Base-by-base conservation (phyloP, 2,329 filamentous ascomycete species). In the Monilinia vaccinii-corymbosi region DNA sequence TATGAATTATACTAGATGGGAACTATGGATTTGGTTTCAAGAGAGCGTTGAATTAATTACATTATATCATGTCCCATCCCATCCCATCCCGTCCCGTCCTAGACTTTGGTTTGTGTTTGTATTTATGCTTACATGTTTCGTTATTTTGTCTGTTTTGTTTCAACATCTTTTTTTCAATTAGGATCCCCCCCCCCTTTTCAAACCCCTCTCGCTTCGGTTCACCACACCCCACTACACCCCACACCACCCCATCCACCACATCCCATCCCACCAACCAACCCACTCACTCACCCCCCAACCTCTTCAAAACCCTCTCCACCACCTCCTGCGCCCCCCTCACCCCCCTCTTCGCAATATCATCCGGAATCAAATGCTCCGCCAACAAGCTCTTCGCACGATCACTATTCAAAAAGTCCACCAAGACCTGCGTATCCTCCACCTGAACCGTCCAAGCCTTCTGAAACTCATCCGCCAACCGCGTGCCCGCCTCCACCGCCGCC, bases 381-480 rank as follows among this genome's bases (percentile, higher is more conserved):
- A 53, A 14, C n/a, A 44, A 32, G 11, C 11, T 32, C 51, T 53
- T 53, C 13, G 38, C 51, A 1, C 51, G 51, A 32, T 53, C 51
- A 1, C 51, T 53, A 28, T 58, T 62, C 53, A 64, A 57, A 16
- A 61, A 57, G 7, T 58, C 21, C 3, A 57, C 38, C 11, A 63
- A 6, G 8, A 59, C 53, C 51, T 64, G 38, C 21, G 62, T 63
- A 52, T 64, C 46, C 44, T 44, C n/a, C 25, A 65, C 51, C 25
- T 65, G 64, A 6, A 47, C 44, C 21, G 25, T 48, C 62, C 63
- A 65, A 1, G 32, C 34, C 11, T 18, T 45, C 42, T 56, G 42
- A 8, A 64, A 49, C 46, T 47, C 56, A n/a, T 64, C 44, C 10
- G 49, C 49, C 13, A 65, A 14, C 18, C 44, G n/a, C 11, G 16